Evolutionary conservation across 805 yeast genomes (phyloP).

Genomic region (Yarrowia sp.): DNA sequence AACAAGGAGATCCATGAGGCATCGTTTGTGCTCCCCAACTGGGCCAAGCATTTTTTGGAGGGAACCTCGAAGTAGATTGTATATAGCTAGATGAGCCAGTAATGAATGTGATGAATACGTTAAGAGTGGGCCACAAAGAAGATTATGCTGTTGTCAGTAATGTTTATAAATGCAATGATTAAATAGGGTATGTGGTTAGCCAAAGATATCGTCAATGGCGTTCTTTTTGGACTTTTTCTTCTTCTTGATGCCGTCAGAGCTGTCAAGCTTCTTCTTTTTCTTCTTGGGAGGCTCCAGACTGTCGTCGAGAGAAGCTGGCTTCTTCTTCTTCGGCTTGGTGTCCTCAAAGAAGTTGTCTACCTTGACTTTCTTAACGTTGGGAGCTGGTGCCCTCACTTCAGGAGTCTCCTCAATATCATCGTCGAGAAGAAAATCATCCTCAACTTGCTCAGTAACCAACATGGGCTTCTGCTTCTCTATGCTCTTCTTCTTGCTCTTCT

Average conservation of each 20-base stretch:
- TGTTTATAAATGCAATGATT: not conserved
- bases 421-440: not conserved
- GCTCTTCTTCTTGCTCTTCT: not conserved
- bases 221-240: slow-evolving; percentile 49
- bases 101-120: not conserved
- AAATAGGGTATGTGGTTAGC: slow-evolving; percentile 37
- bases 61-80: not conserved
- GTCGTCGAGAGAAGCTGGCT: not conserved
- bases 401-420: not conserved
- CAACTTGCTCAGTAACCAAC: not conserved
- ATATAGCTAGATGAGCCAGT: not conserved
- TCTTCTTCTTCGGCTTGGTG: slow-evolving; percentile 20
- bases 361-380: not conserved
- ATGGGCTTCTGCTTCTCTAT: not conserved
- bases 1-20: slow-evolving; percentile 81
- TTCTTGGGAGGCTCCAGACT: slow-evolving; percentile 25
- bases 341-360: slow-evolving; percentile 24
- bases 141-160: too few relatives aligned
- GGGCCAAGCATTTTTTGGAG: slow-evolving; percentile 60
- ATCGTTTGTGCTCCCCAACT: slow-evolving; percentile 85
- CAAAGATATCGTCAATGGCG: slow-evolving; percentile 76
- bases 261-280: slow-evolving; percentile 29
- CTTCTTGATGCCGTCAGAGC: slow-evolving; percentile 32
- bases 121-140: too few relatives aligned
- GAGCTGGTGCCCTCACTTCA: not conserved